Percentiles rank a stretch among this genome's conserved stretches.
Evolutionary conservation across 164 flowering plant genomes (phyloP).

Genomic region (Berberis vulgaris): DNA sequence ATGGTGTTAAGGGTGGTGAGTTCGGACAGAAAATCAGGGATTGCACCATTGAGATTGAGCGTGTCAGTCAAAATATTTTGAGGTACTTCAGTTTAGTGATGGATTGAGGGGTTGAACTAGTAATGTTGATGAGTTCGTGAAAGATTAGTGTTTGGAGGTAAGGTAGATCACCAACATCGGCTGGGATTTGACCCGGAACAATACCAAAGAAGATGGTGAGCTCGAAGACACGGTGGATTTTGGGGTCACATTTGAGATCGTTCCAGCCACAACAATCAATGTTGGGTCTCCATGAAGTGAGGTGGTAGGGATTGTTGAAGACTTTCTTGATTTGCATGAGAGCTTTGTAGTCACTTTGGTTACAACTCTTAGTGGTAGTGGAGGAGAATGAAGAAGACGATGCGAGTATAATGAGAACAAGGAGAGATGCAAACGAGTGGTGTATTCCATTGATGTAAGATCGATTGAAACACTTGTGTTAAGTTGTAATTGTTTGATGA

Average conservation of each 20-base stretch:
- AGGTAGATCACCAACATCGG: constrained; percentile 49
- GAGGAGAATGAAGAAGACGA: not conserved
- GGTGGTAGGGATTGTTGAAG: constrained; percentile 46
- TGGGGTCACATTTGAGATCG: constrained; percentile 36
- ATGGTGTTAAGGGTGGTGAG: constrained; percentile 33
- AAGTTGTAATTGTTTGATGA: too few relatives aligned
- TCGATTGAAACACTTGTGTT: too few relatives aligned
- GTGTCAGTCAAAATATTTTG: constrained; percentile 24
- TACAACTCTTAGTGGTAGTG: constrained; percentile 24
- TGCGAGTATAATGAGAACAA: too few relatives aligned
- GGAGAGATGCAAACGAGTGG: too few relatives aligned
- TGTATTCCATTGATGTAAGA: too few relatives aligned
- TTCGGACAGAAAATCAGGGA: constrained; percentile 47
- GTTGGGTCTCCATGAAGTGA: constrained; percentile 43
- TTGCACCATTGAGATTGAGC: constrained; percentile 47
- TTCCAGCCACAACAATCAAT: constrained; percentile 66
- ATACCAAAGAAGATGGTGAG: constrained; percentile 37
- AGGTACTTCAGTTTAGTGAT: constrained; percentile 54
- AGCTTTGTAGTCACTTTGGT: constrained; percentile 54
- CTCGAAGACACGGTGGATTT: constrained; percentile 32
- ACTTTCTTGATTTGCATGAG: constrained; percentile 52
- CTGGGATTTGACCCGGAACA: constrained; percentile 50
- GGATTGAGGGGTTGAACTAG: constrained; percentile 48
- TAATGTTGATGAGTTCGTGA: constrained; percentile 40
- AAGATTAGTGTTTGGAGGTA: constrained; percentile 42